Evolutionary conservation across 345 rosid species (phyloP).

Genomic region (Salix dunnii): DNA sequence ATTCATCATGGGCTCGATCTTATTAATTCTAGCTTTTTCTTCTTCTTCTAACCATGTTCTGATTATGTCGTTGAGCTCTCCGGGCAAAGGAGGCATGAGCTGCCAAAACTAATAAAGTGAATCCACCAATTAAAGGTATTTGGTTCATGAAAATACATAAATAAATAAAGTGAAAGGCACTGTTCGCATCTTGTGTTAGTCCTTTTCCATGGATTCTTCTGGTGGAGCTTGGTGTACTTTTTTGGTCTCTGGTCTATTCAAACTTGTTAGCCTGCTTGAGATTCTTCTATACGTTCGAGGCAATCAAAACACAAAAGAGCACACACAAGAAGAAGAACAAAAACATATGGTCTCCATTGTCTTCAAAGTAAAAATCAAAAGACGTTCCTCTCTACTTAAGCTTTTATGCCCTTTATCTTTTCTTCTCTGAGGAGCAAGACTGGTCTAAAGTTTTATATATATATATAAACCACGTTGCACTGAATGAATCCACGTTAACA

Average conservation of each 20-base stretch:
- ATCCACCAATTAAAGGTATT: slow-evolving; percentile 37
- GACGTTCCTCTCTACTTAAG: neutral
- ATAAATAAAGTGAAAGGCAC: neutral
- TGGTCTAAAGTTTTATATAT: slow-evolving; percentile 20
- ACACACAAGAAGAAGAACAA: neutral
- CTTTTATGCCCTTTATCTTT: slow-evolving; percentile 9
- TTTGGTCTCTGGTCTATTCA: slow-evolving; percentile 42
- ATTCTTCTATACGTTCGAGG: slow-evolving; percentile 29
- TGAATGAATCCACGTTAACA: too few relatives aligned
- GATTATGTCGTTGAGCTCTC: neutral
- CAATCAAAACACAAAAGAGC: slow-evolving; percentile 16
- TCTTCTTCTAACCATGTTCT: too few relatives aligned
- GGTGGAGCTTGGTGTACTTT: slow-evolving; percentile 10
- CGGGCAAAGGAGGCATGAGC: slow-evolving; percentile 24
- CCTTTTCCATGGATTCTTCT: slow-evolving; percentile 38
- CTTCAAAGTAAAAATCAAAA: slow-evolving; percentile 15
- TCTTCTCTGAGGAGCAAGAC: slow-evolving; percentile 13
- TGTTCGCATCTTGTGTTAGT: slow-evolving; percentile 34
- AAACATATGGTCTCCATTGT: slow-evolving; percentile 8
- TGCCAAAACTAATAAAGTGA: slow-evolving; percentile 34
- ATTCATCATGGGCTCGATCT: neutral
- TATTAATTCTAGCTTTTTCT: neutral
- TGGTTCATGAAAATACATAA: neutral
- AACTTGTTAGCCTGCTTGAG: slow-evolving; percentile 30
- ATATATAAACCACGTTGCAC: too few relatives aligned